Percentiles rank a stretch among this genome's conserved stretches.
These are phyloP conservation scores for Ceratocystis cubensis DNA, from an alignment of 2,329 filamentous ascomycete genomes.

Conservation along the genomic window DNA sequence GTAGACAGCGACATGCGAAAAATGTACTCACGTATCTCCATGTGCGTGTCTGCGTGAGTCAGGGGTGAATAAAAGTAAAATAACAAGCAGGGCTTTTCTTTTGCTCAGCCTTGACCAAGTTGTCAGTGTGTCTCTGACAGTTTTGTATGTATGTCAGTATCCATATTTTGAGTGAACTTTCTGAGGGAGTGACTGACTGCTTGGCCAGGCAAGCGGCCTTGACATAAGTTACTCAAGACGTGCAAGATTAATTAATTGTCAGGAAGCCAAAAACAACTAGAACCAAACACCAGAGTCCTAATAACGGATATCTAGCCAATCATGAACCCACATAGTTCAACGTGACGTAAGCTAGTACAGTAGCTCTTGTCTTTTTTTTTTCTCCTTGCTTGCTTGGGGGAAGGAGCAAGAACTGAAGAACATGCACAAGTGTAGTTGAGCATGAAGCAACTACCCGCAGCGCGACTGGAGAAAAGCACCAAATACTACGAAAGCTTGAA, in stretches of 20 bases:
- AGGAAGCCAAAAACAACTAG: not conserved
- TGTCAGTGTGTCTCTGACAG: not conserved
- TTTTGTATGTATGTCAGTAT: not conserved
- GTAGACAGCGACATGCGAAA: not conserved
- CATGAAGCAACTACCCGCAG: not conserved
- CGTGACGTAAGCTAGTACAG: not conserved
- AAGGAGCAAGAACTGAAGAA: not conserved
- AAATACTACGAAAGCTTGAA: too few relatives aligned
- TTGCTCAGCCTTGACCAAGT: not conserved
- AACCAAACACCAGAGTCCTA: not conserved
- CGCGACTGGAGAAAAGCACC: not conserved
- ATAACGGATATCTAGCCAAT: not conserved
- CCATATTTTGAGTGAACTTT: not conserved
- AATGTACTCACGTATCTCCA: not conserved
- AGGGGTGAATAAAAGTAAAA: not conserved
- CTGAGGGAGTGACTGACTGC: not conserved
- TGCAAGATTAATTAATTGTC: not conserved
- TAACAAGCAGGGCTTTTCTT: not conserved
- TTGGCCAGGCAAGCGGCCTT: too few relatives aligned
- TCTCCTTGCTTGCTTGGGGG: not conserved
- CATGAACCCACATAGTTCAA: slow-evolving; percentile 2
- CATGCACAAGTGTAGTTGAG: not conserved
- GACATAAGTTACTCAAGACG: too few relatives aligned
- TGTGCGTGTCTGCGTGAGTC: not conserved
- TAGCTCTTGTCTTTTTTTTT: not conserved